A percentile compares a stretch with the other conserved stretches of the same genome.
Evolutionary conservation across 345 rosid genomes (phyloP).

Genomic region (Hibiscus syriacus): DNA sequence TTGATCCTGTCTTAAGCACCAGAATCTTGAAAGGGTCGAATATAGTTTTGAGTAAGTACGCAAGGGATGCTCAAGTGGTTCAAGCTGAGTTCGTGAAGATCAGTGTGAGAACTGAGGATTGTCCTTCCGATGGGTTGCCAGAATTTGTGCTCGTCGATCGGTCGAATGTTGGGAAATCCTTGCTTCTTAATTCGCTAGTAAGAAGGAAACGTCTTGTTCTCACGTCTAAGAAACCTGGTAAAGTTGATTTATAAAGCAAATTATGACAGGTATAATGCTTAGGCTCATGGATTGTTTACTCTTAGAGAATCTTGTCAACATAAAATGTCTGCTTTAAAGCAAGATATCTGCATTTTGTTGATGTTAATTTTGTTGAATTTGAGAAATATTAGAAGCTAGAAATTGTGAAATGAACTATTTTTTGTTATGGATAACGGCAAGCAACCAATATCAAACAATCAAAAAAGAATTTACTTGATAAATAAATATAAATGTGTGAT

Average conservation of each 20-base stretch:
- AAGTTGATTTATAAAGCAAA: background rate
- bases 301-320: too few relatives aligned
- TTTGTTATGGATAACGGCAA: too few relatives aligned
- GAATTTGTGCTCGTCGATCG: conserved; percentile 95
- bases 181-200: conserved; percentile 88
- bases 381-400: background rate
- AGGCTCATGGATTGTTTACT: background rate
- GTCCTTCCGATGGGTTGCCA: conserved; percentile 80
- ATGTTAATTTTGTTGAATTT: background rate
- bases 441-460: too few relatives aligned
- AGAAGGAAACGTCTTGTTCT: conserved; percentile 88
- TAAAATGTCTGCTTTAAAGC: background rate
- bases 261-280: background rate
- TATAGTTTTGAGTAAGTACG: conserved; percentile 86
- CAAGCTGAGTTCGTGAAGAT: conserved; percentile 90
- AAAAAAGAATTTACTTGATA: too few relatives aligned
- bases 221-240: conserved; percentile 96
- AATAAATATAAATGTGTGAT: too few relatives aligned
- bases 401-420: background rate
- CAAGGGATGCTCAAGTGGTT: conserved; percentile 65
- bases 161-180: conserved; percentile 94
- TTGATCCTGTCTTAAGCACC: conserved; percentile 27
- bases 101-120: conserved; percentile 73
- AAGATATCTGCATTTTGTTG: background rate
- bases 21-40: conserved; percentile 84